Base-by-base conservation (phyloP, 768 basidiomycete genomes). In the Kwoniella sp. region DNA sequence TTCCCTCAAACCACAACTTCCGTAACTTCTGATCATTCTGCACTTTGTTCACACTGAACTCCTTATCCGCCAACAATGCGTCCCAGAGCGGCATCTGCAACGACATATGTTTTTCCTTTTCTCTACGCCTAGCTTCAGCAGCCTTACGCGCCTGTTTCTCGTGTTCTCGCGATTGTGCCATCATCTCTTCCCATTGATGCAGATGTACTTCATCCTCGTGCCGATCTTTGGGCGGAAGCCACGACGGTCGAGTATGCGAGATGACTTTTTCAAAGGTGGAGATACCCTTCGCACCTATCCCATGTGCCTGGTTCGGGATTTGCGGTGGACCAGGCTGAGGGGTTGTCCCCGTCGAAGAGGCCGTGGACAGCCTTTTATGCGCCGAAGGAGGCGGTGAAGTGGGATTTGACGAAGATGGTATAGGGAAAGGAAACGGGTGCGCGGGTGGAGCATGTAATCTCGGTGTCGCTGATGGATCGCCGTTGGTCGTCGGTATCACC, bases 161-260 rank as follows among this genome's bases (percentile, higher is more conserved):
- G 33, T 68, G 65, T 37, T 68, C 69, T 55, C 71, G 29, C 2
- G 72, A 60, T 25, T 76, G 72, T 2, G 67, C 65, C 78, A 79
- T 79, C 71, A 79, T 78, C 47, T 68, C 63, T 58, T 77, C 73
- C 78, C 78, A 79, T 48, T 74, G 67, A 58, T 76, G 69, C 24
- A 74, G 63, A 65, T 79, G 78, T 24, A 60, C 56, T 54, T 76
- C 72, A 37, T 79, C 78, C 56, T 79, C 78, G 9, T 68, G 69
- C 52, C 68, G 68, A 15, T 66, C 64, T 62, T 79, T 79, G 1
- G 78, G 78, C 1, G 78, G 78, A 0, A 79, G 62, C 51, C 70
- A 73, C 12, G 73, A 65, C 13, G 71, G 75, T 56, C 78, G 60
- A 21, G 78, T 79, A 33, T 75, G 70, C 25, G 70, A 73, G 9